Conservation (phyloP, 176 grass and related monocot genomes). For the Cenchrus americanus region DNA sequence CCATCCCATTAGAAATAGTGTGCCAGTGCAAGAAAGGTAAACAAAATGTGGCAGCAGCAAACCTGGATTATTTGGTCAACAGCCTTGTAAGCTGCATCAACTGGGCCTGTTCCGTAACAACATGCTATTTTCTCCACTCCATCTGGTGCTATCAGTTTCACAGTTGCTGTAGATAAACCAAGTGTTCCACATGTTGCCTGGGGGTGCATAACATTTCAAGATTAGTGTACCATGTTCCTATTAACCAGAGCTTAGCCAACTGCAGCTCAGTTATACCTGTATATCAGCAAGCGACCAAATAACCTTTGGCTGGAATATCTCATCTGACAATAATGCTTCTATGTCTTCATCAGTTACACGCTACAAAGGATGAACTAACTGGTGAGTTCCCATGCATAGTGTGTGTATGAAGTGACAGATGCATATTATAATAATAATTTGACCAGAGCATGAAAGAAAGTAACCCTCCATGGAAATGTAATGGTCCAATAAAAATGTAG, state of each 20-base stretch:
- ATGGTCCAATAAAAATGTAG: neutral
- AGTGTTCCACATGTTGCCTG: conserved; percentile 96
- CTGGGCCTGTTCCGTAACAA: conserved; percentile 78
- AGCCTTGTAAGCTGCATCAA: conserved; percentile 99
- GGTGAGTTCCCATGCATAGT: conserved; percentile 20
- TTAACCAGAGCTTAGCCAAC: neutral
- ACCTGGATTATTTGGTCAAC: conserved; percentile 94
- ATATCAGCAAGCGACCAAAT: conserved; percentile 92
- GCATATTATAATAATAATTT: neutral
- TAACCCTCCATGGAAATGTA: neutral
- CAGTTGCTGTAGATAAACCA: conserved; percentile 84
- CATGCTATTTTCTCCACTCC: conserved; percentile 87
- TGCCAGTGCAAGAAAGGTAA: conserved; percentile 9
- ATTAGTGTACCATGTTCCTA: neutral
- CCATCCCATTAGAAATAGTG: neutral
- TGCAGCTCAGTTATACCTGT: conserved; percentile 58
- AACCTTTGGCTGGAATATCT: conserved; percentile 92
- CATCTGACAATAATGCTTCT: conserved; percentile 86
- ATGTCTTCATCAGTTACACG: conserved; percentile 91
- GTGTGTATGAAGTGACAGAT: neutral
- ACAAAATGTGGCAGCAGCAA: neutral
- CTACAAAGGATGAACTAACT: conserved; percentile 44
- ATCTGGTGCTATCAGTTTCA: conserved; percentile 76
- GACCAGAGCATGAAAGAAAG: neutral
- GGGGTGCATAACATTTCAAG: neutral